These are phyloP conservation scores for Phytophthora pseudosyringae DNA, from an alignment of 352 stramenopile species.

Conservation along the genomic window DNA sequence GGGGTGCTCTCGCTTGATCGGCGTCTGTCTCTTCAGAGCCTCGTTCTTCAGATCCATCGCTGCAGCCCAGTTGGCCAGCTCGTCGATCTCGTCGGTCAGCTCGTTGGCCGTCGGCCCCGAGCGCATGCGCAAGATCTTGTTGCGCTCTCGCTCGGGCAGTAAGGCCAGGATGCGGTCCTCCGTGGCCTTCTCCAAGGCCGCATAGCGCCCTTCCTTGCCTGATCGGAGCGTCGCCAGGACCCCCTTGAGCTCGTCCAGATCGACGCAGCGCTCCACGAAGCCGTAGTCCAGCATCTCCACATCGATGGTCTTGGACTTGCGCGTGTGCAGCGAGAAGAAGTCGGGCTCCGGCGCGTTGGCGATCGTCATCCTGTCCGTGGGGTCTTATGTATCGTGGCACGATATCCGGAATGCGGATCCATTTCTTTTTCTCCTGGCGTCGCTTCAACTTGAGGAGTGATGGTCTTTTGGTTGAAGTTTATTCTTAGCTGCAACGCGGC, in stretches of 20 bases:
- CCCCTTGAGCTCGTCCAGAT: slow-evolving; percentile 87
- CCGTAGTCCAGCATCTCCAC: slow-evolving; percentile 94
- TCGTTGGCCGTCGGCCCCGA: slow-evolving; percentile 62
- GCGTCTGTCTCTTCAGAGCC: slow-evolving; percentile 45
- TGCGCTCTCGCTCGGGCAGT: slow-evolving; percentile 78
- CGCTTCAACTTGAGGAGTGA: slow-evolving; percentile 37
- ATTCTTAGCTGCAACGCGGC: slow-evolving; percentile 23
- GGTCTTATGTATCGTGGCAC: neutral
- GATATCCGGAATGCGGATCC: slow-evolving; percentile 32
- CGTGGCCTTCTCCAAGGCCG: slow-evolving; percentile 82
- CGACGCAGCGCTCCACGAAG: slow-evolving; percentile 86
- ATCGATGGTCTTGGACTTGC: slow-evolving; percentile 70
- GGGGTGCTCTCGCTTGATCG: slow-evolving; percentile 37
- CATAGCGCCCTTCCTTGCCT: slow-evolving; percentile 91
- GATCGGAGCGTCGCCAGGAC: slow-evolving; percentile 87
- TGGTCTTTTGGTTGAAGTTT: slow-evolving; percentile 42
- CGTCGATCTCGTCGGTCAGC: slow-evolving; percentile 55
- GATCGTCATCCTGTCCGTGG: slow-evolving; percentile 45
- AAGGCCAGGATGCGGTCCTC: slow-evolving; percentile 84
- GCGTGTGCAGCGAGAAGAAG: slow-evolving; percentile 80
- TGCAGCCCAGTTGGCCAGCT: slow-evolving; percentile 70
- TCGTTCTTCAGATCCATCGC: slow-evolving; percentile 66
- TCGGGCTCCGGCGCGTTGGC: slow-evolving; percentile 48
- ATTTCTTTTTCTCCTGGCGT: slow-evolving; percentile 6
- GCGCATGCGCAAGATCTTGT: slow-evolving; percentile 77